These are phyloP conservation scores for Akebia trifoliata DNA, from an alignment of 164 flowering plant species.

Conservation along the genomic window DNA sequence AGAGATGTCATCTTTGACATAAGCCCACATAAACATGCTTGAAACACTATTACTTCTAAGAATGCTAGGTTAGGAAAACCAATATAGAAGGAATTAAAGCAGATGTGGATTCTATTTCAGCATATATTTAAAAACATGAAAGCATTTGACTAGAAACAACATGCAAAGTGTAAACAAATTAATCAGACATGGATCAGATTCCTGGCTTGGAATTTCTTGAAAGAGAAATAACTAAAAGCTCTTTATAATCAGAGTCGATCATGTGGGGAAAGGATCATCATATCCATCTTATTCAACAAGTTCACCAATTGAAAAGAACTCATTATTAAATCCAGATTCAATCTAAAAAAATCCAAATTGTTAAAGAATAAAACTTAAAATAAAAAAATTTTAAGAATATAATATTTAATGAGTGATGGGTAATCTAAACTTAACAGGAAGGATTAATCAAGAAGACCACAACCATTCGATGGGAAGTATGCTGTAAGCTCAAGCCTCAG, in stretches of 20 bases:
- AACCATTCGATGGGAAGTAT: neutral
- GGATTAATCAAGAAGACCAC: neutral
- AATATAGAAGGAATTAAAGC: too few relatives aligned
- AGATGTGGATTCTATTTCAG: too few relatives aligned
- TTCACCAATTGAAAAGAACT: neutral
- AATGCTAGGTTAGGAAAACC: too few relatives aligned
- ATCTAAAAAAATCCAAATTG: too few relatives aligned
- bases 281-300: slow-evolving; percentile 3
- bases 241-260: slow-evolving; percentile 22
- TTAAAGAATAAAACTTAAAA: neutral
- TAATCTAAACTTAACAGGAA: neutral
- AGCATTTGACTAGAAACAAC: too few relatives aligned
- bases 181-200: slow-evolving; percentile 22
- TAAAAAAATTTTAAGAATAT: neutral
- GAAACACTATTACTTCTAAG: too few relatives aligned
- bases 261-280: slow-evolving; percentile 25
- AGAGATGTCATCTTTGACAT: slow-evolving; percentile 17
- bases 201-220: slow-evolving; percentile 14
- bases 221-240: slow-evolving; percentile 3
- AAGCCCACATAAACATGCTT: too few relatives aligned
- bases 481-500: slow-evolving; percentile 17
- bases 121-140: too few relatives aligned
- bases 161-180: too few relatives aligned
- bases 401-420: neutral
- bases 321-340: too few relatives aligned